Evolutionary conservation across 2,329 filamentous ascomycete species (phyloP).

Genomic region (Ceratocystis harringtonii): DNA sequence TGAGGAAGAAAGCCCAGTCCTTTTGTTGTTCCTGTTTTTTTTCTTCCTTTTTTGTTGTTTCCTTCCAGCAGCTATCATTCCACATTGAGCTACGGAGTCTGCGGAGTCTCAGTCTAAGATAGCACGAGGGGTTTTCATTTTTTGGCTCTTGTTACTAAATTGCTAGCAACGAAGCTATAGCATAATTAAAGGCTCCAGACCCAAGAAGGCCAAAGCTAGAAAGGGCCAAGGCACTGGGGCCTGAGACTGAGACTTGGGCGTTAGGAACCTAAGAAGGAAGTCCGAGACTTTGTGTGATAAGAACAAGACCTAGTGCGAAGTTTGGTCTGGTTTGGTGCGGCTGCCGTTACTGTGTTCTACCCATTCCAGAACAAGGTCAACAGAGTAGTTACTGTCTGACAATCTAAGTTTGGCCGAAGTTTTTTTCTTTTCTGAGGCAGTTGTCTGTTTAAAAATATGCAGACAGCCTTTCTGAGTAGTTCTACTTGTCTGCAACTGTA

Average conservation of each 20-base stretch:
- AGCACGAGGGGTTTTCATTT: background rate
- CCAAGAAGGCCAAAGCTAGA: background rate
- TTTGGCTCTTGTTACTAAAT: background rate
- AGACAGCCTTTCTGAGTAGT: background rate
- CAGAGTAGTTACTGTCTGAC: background rate
- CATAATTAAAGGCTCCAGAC: background rate
- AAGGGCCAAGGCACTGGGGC: background rate
- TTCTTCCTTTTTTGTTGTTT: background rate
- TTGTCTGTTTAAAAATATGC: background rate
- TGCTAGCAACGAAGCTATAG: background rate
- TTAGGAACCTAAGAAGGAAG: background rate
- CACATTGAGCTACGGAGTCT: background rate
- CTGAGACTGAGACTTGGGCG: background rate
- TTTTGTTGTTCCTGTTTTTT: background rate
- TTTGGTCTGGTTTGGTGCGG: background rate
- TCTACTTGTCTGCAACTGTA: background rate
- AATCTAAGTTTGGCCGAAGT: background rate
- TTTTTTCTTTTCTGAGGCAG: background rate
- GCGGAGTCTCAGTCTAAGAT: constrained; percentile 1
- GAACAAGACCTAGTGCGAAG: background rate
- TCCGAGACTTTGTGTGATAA: background rate
- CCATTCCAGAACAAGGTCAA: background rate
- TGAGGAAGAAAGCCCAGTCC: background rate
- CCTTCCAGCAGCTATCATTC: background rate
- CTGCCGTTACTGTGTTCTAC: background rate